A percentile compares a stretch with the other conserved stretches of the same genome.
Evolutionary conservation across 352 stramenopile species (phyloP).

Genomic region (Phytophthora quininea): DNA sequence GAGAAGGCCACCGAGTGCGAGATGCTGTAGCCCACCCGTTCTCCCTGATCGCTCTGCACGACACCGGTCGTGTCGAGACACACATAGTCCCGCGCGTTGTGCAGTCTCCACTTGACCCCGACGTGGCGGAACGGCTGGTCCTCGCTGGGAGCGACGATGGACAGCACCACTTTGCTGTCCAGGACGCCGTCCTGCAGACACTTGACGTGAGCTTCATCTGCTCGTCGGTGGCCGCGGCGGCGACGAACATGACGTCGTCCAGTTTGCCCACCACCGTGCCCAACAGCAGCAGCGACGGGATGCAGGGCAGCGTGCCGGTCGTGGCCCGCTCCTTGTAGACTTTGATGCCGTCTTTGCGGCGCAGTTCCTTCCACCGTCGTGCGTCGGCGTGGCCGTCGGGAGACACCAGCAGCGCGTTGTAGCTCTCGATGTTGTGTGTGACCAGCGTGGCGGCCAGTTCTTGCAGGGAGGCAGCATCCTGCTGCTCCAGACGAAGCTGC

Average conservation of each 20-base stretch:
- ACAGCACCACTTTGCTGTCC: constrained; percentile 61
- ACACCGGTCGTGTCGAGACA: constrained; percentile 45
- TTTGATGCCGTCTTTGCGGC: constrained; percentile 29
- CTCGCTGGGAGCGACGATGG: constrained; percentile 41
- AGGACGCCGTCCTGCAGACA: constrained; percentile 47
- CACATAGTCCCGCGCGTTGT: constrained; percentile 57
- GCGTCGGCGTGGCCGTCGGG: constrained; percentile 24
- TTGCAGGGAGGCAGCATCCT: constrained; percentile 29
- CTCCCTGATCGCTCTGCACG: constrained; percentile 16
- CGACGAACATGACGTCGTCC: constrained; percentile 39
- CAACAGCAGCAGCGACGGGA: constrained; percentile 39
- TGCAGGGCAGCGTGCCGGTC: constrained; percentile 9
- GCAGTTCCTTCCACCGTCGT: constrained; percentile 39
- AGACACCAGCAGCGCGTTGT: constrained; percentile 17
- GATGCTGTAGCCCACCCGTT: constrained; percentile 37
- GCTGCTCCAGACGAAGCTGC: constrained; percentile 20
- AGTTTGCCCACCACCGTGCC: constrained; percentile 27
- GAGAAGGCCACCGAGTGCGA: constrained; percentile 43
- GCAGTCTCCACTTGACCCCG: constrained; percentile 63
- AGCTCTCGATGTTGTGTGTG: constrained; percentile 36
- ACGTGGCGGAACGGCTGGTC: constrained; percentile 59
- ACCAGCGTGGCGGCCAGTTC: constrained; percentile 34
- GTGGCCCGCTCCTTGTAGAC: constrained; percentile 31
- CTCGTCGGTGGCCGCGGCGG: constrained; percentile 34
- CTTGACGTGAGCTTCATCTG: constrained; percentile 53